phyloP scores from a whole-genome alignment of 2,329 filamentous ascomycete species.

The Colletotrichum sp. region DNA sequence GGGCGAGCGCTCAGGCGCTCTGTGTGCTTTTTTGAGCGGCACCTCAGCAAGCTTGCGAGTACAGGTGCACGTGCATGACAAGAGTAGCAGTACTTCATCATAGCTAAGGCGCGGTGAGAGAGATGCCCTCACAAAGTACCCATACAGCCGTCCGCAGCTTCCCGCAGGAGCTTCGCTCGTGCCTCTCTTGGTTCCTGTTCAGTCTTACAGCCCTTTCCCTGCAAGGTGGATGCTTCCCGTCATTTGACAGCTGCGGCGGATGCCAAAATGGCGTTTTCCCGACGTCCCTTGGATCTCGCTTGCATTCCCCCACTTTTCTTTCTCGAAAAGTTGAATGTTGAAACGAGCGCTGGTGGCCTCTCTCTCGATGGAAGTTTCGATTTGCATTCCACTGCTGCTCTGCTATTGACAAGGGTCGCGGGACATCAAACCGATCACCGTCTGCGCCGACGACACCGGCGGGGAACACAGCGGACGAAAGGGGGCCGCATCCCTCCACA shows the following conservation, averaged over 20 bases:
- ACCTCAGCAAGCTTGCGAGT: background rate
- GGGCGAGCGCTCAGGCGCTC: background rate
- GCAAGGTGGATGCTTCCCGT: slow-evolving; percentile 17
- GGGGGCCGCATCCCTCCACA: background rate
- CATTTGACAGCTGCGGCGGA: slow-evolving; percentile 20
- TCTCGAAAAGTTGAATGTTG: slow-evolving; percentile 11
- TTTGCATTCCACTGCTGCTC: background rate
- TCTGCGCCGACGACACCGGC: background rate
- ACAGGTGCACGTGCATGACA: background rate
- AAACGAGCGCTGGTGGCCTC: slow-evolving; percentile 10
- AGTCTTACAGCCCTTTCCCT: background rate
- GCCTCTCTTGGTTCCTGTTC: background rate
- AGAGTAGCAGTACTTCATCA: background rate
- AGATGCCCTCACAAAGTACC: background rate
- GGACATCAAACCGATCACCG: slow-evolving; percentile 9
- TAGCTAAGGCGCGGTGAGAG: background rate
- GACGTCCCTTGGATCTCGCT: slow-evolving; percentile 3
- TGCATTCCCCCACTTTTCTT: slow-evolving; percentile 11
- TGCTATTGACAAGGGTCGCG: background rate
- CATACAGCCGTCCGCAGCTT: background rate
- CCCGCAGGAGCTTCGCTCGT: background rate
- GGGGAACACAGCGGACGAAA: background rate
- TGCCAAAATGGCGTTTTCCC: slow-evolving; percentile 20
- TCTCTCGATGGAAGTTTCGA: slow-evolving; percentile 9
- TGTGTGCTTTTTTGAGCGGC: background rate